phyloP scores from a whole-genome alignment of 441 rosid species.

The Hypseocharis bilobata region DNA sequence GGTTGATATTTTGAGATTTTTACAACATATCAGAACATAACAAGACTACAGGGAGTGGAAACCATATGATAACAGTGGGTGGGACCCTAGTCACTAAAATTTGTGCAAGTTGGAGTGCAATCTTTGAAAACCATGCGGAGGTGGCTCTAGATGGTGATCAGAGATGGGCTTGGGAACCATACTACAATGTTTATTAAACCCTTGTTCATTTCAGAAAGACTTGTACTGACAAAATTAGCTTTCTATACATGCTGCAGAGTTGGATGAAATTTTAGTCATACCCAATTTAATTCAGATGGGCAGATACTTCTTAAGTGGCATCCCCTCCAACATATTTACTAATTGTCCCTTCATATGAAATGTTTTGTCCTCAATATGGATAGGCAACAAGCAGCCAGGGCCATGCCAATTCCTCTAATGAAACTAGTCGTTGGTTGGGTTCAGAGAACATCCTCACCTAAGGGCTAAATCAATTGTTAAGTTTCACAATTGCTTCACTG shows the following conservation, averaged over 20 bases:
- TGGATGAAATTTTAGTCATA: not conserved
- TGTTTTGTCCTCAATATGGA: no score
- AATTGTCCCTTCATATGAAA: not conserved
- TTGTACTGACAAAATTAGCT: not conserved
- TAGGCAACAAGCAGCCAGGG: no score
- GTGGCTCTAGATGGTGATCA: no score
- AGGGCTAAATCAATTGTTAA: not conserved
- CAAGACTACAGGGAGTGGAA: no score
- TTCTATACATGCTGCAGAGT: not conserved
- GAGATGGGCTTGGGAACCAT: no score
- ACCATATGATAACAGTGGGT: no score
- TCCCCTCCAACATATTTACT: not conserved
- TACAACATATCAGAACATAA: not conserved
- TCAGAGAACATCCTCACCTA: not conserved
- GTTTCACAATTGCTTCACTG: not conserved
- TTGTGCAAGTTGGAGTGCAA: no score
- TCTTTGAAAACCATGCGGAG: no score
- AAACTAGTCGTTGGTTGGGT: not conserved
- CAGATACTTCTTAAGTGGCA: not conserved
- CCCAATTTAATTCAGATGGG: not conserved
- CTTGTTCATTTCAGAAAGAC: no score
- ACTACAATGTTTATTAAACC: no score
- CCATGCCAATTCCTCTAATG: no score
- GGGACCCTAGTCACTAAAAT: no score
- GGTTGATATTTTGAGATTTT: not conserved